Percentiles rank a stretch among this genome's conserved stretches.
These are phyloP conservation scores for rapeseed (Brassica napus) DNA, from an alignment of 345 rosid genomes.

Conservation along the genomic window Da-Ae NC_063440.1:2846501-2847000, in stretches of 20 bases:
- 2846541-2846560: constrained; percentile 43
- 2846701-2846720: constrained; percentile 16
- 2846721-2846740: background rate
- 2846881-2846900: constrained; percentile 7
- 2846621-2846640: constrained; percentile 20
- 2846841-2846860: constrained; percentile 9
- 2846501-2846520: constrained; percentile 39
- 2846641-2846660: constrained; percentile 13
- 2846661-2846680: constrained; percentile 23
- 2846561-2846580: constrained; percentile 21
- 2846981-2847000: constrained; percentile 16
- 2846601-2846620: constrained; percentile 43
- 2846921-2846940: constrained; percentile 1
- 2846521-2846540: constrained; percentile 34
- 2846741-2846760: background rate
- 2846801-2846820: constrained; percentile 18
- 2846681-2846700: constrained; percentile 20
- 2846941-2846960: constrained; percentile 21
- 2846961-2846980: constrained; percentile 20
- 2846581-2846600: constrained; percentile 41
- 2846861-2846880: background rate
- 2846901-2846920: constrained; percentile 18
- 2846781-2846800: constrained; percentile 1
- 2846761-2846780: background rate
- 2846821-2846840: background rate